Base-by-base conservation (phyloP, 1,139 yeast species). In the Suhomyces yuchorum region DNA sequence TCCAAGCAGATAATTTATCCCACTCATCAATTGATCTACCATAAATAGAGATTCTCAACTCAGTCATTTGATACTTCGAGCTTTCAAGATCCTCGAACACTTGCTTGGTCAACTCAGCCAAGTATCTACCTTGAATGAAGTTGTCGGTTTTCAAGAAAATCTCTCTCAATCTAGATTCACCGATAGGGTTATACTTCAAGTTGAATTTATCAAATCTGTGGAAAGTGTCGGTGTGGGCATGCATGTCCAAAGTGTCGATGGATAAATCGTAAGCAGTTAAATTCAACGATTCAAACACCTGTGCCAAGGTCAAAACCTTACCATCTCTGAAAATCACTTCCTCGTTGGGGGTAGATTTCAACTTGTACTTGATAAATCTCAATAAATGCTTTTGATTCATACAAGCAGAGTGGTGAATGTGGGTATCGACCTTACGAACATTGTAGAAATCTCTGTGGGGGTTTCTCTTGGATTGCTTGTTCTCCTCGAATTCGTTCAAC, bases 361-460 rank as follows among this genome's bases (percentile, higher is more conserved):
- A 67, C 70, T 93, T 93, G 66, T 91, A 89, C 69, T 95, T 95
- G 67, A 95, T 95, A 66, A 89, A 95, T 59, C 99, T 85, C 56
- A 95, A 75, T 61, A 95, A 75, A 70, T 95, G 99, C 68, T 95
- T 95, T 67, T 95, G 99, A 63, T 95, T 95, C 99, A 93, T 93
- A 67, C 97, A 92, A 8, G 99, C 99, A 12, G 97, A 88, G 67
- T 95, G 99, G 67, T 95, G 99, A 61, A 95, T 96, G 75, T 95
- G 99, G 12, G 99, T 95, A 63, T 95, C 99, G 39, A 95, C 99
- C 66, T 95, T 95, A 74, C 99, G 84, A 43, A 95, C 99, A 62
- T 95, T 95, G 71, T 95, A 95, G 62, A 95, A 95, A 68, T 95
- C 99, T 66, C 99, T 83, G 66, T 93, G 99, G 3, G 97, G 97